Conservation (phyloP, 495 filamentous ascomycete genomes). For the Xanthoparmelia taractica region DNA sequence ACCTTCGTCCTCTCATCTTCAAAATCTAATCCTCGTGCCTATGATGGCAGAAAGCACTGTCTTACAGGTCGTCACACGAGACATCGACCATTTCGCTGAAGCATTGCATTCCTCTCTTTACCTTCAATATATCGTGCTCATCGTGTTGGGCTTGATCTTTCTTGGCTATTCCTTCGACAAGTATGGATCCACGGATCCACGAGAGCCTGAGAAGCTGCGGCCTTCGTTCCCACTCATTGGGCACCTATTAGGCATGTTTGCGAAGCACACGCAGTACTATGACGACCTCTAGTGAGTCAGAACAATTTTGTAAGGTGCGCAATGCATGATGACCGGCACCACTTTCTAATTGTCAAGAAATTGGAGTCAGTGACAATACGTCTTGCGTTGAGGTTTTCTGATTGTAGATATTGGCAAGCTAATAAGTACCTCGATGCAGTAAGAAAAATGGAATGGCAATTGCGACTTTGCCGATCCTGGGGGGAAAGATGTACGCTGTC, state of each 20-base stretch:
- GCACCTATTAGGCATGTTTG: background rate
- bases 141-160: background rate
- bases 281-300: background rate
- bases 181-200: background rate
- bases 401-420: background rate
- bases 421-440: background rate
- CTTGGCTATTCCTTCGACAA: background rate
- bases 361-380: background rate
- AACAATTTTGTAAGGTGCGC: background rate
- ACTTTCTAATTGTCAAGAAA: background rate
- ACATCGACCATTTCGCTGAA: background rate
- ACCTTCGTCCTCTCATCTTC: background rate
- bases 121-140: background rate
- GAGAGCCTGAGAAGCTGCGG: background rate
- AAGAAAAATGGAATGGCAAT: background rate
- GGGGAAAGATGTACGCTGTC: background rate
- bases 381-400: background rate
- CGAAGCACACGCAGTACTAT: background rate
- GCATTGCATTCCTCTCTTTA: background rate
- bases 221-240: background rate
- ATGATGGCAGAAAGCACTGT: background rate
- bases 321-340: background rate
- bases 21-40: background rate
- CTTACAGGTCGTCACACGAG: background rate
- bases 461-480: background rate